These are phyloP conservation scores for Solanum ossicruentum DNA, from an alignment of 257 asterid genomes.

Conservation along the genomic window DNA sequence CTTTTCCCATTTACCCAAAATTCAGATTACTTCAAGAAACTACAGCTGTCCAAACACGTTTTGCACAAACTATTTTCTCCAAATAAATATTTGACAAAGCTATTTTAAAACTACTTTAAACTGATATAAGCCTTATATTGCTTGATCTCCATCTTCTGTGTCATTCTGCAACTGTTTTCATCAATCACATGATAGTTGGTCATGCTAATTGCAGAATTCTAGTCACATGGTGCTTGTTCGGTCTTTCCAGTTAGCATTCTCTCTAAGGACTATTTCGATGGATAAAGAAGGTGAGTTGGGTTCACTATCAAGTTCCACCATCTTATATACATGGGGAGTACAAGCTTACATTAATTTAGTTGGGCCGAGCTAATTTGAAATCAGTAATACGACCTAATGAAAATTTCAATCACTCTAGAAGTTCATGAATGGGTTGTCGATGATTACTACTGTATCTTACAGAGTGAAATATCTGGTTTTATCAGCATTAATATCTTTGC, in stretches of 20 bases:
- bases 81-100: background rate
- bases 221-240: conserved; percentile 31
- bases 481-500: background rate
- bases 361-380: background rate
- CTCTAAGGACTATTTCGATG: conserved; percentile 27
- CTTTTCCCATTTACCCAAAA: background rate
- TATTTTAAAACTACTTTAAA: background rate
- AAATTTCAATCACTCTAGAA: background rate
- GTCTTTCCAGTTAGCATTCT: conserved; percentile 38
- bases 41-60: background rate
- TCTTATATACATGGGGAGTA: background rate
- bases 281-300: conserved; percentile 26
- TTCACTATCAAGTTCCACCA: background rate
- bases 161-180: background rate
- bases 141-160: background rate
- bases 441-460: background rate
- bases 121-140: background rate
- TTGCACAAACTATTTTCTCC: background rate
- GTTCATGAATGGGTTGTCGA: background rate
- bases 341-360: background rate
- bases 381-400: background rate
- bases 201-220: conserved; percentile 20
- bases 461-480: background rate
- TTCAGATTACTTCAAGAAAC: background rate
- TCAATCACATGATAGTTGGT: background rate